These are phyloP conservation scores for Haplosporangium sp. DNA, from an alignment of 371 early-diverging fungal genomes.

Conservation along the genomic window DNA sequence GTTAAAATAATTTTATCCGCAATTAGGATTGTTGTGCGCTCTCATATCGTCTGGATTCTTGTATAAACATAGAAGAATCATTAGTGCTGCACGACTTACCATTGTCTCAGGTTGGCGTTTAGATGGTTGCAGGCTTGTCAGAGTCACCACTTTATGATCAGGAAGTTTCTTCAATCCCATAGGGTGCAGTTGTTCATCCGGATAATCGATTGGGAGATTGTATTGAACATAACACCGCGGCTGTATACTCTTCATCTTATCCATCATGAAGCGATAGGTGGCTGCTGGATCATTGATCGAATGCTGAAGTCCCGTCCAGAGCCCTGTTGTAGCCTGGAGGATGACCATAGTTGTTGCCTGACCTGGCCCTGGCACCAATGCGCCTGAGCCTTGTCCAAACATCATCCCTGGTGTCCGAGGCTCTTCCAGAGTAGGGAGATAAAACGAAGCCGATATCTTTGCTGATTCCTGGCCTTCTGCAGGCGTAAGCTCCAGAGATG, in stretches of 20 bases:
- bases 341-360: conserved; percentile 51
- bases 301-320: conserved; percentile 37
- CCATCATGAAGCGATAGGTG: conserved; percentile 46
- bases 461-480: conserved; percentile 22
- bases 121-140: conserved; percentile 22
- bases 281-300: conserved; percentile 36
- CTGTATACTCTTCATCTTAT: conserved; percentile 47
- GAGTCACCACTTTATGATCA: conserved; percentile 29
- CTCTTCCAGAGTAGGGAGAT: conserved; percentile 27
- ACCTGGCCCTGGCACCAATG: conserved; percentile 10
- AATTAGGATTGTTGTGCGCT: no score
- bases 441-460: conserved; percentile 46
- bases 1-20: neutral
- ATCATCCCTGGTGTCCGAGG: neutral
- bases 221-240: conserved; percentile 41
- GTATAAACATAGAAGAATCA: neutral
- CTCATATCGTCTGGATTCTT: no score
- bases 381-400: neutral
- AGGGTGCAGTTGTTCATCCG: conserved; percentile 31
- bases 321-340: conserved; percentile 27
- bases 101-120: conserved; percentile 22
- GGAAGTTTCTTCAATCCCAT: conserved; percentile 32
- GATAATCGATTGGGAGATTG: conserved; percentile 33
- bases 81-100: conserved; percentile 5
- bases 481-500: conserved; percentile 36